Evolutionary conservation across 345 rosid genomes (phyloP).

Genomic region (Populus simonii): DNA sequence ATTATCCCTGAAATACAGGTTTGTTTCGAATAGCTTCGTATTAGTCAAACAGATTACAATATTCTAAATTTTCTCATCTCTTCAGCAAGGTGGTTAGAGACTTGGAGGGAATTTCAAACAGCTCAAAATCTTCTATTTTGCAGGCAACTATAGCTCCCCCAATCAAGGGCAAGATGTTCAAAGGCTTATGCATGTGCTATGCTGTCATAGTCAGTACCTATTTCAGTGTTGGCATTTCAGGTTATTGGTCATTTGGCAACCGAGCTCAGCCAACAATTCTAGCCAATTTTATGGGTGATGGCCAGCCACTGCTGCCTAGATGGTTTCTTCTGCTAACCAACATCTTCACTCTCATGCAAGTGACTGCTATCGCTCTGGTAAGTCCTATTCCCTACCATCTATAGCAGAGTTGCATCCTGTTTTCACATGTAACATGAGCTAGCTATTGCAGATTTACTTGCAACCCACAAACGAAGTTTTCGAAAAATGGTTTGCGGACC

Average conservation of each 20-base stretch:
- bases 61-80: too few species aligned
- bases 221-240: constrained; percentile 22
- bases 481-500: constrained; percentile 11
- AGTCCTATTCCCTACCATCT: too few species aligned
- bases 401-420: too few species aligned
- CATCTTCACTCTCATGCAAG: too few species aligned
- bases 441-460: constrained; percentile 14
- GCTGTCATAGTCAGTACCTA: constrained; percentile 34
- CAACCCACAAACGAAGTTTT: constrained; percentile 33
- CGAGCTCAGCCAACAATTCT: background rate
- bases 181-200: constrained; percentile 51
- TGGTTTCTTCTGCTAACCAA: background rate
- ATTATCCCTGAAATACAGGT: constrained; percentile 71
- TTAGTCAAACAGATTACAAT: too few species aligned
- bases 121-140: background rate
- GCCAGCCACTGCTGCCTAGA: background rate
- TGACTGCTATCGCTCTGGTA: too few species aligned
- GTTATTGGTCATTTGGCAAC: background rate
- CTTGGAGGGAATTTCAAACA: background rate
- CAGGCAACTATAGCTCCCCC: constrained; percentile 60
- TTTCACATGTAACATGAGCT: too few species aligned
- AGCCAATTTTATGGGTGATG: background rate
- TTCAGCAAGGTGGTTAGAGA: too few species aligned
- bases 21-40: background rate
- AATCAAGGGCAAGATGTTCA: constrained; percentile 62